phyloP scores from a whole-genome alignment of 768 basidiomycete species.

The Russula abietina region DNA sequence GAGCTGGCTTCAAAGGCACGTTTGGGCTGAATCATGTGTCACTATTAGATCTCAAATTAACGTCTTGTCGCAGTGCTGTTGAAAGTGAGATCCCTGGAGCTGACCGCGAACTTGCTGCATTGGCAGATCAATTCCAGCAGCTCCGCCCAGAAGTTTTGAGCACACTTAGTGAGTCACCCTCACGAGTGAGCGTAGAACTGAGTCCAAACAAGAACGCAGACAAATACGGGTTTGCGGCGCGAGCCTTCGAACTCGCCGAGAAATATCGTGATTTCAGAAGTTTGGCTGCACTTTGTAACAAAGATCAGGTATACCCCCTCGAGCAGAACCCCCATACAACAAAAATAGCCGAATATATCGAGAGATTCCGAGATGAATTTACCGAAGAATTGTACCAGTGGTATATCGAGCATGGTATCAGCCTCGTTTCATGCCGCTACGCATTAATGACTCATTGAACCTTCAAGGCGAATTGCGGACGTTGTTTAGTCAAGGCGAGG shows the following conservation, averaged over 20 bases:
- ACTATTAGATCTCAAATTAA: not conserved
- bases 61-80: constrained; percentile 35
- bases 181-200: not conserved
- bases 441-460: not conserved
- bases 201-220: constrained; percentile 39
- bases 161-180: constrained; percentile 59
- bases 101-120: constrained; percentile 50
- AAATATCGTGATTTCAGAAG: constrained; percentile 79
- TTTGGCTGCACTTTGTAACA: constrained; percentile 79
- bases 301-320: constrained; percentile 55
- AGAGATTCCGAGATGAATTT: constrained; percentile 75
- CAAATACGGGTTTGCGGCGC: constrained; percentile 52
- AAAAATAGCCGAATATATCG: constrained; percentile 66
- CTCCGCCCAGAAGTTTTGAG: constrained; percentile 74
- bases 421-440: not conserved
- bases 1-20: constrained; percentile 60
- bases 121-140: constrained; percentile 61
- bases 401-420: constrained; percentile 84
- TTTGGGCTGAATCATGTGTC: not conserved
- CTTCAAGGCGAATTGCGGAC: constrained; percentile 67
- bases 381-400: constrained; percentile 86
- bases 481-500: constrained; percentile 71
- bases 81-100: constrained; percentile 44
- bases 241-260: constrained; percentile 81
- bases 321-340: constrained; percentile 56